Evolutionary conservation across 345 rosid genomes (phyloP).

Genomic region (Citrus hindsii): DNA sequence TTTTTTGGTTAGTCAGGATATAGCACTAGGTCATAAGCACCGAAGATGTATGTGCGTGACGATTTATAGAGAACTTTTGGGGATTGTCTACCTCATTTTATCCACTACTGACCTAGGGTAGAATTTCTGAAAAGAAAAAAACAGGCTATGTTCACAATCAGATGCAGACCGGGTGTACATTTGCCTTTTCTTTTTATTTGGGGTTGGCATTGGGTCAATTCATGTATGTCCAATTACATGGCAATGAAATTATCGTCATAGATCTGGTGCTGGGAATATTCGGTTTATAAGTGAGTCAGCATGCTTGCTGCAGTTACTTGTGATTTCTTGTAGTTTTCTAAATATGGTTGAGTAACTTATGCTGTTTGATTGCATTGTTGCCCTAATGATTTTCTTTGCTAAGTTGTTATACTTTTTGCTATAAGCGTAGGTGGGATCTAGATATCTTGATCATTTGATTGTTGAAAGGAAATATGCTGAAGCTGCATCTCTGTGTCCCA

Average conservation of each 20-base stretch:
- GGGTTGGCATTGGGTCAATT: background rate
- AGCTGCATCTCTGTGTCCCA: constrained; percentile 98
- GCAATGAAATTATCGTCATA: background rate
- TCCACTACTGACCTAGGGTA: background rate
- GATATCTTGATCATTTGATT: constrained; percentile 97
- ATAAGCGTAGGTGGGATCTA: constrained; percentile 82
- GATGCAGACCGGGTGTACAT: background rate
- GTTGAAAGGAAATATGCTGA: constrained; percentile 95
- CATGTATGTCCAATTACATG: background rate
- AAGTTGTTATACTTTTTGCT: constrained; percentile 14
- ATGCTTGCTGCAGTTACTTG: background rate
- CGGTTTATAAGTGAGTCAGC: background rate
- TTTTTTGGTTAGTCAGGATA: background rate
- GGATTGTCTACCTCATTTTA: background rate
- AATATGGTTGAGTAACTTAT: background rate
- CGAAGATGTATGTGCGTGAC: too few relatives aligned
- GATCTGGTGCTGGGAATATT: background rate
- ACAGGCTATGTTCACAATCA: background rate
- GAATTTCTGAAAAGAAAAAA: background rate
- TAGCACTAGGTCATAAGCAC: background rate
- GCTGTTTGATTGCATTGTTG: background rate
- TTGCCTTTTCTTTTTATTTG: background rate
- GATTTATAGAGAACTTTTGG: background rate
- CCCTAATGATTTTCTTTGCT: constrained; percentile 3
- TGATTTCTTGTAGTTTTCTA: background rate